These are phyloP conservation scores for Trametopsis cervina DNA, from an alignment of 768 basidiomycete species.

Conservation along the genomic window DNA sequence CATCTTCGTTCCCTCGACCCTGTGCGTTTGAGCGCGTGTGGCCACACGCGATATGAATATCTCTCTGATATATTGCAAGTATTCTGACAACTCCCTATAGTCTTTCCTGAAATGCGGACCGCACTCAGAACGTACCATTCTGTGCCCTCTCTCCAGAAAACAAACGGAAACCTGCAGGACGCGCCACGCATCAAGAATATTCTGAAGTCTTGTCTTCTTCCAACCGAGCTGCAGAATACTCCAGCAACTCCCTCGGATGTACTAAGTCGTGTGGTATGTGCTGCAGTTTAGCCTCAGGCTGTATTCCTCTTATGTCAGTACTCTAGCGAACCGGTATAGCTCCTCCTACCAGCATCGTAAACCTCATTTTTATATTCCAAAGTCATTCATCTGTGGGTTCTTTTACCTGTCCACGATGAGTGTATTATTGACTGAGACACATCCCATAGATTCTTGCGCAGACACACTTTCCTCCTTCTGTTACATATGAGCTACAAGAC, in stretches of 20 bases:
- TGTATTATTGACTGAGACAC: slow-evolving; percentile 3
- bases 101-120: slow-evolving; percentile 79
- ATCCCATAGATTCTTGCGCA: slow-evolving; percentile 26
- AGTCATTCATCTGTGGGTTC: slow-evolving; percentile 39
- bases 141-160: slow-evolving; percentile 62
- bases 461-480: slow-evolving; percentile 28
- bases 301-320: slow-evolving; percentile 8
- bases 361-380: slow-evolving; percentile 63
- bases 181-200: slow-evolving; percentile 74
- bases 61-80: too few relatives aligned
- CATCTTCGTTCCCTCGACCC: not conserved
- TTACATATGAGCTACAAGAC: slow-evolving; percentile 31
- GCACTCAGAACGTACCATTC: slow-evolving; percentile 73
- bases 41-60: too few relatives aligned
- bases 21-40: too few relatives aligned
- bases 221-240: slow-evolving; percentile 34
- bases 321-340: slow-evolving; percentile 38
- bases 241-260: slow-evolving; percentile 55
- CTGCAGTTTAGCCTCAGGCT: slow-evolving; percentile 1
- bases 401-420: not conserved
- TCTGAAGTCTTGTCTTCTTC: slow-evolving; percentile 53
- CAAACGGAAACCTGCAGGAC: slow-evolving; percentile 57
- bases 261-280: slow-evolving; percentile 43
- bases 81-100: slow-evolving; percentile 28
- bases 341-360: slow-evolving; percentile 66